Base-by-base conservation (phyloP, 352 stramenopile species). In the Phytophthora kernoviae region DNA sequence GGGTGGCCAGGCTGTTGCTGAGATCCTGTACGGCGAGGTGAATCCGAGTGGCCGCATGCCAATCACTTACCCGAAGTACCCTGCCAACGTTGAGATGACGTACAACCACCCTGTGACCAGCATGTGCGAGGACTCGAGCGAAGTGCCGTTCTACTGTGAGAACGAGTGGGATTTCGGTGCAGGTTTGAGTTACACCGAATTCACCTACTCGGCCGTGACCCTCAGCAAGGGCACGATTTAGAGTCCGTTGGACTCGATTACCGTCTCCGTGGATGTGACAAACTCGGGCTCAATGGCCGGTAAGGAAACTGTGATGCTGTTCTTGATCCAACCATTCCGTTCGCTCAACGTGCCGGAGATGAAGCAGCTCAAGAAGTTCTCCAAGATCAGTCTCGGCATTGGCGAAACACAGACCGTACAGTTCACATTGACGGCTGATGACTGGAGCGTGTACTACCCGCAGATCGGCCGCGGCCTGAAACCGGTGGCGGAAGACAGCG, bases 331-430 rank as follows among this genome's bases (percentile, higher is more conserved):
- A 50, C 72, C 77, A 37, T 75, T 72, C 34, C 79, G 76, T 20
- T 21, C 50, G 22, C 65, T 77, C 36, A 68, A 82, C 1, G 68
- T 88, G 30, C 79, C 82, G 4, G 81, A 90, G 45, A 70, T 84
- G 43, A 92, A 91, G 70, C 67, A 80, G 50, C 75, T 94, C 21
- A 81, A 84, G 50, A 76, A 78, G 42, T 92, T 91, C 53, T 44
- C 55, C 14, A 92, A 92, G 67, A 74, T 94, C 43, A 51, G 68
- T 1, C 63, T 91, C 26, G 41, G 33, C 10, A 20, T 48, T 6
- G 41, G 41, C 5, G 12, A 48, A 22, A 48, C 41, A 9, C 41
- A 53, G 22, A 51, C 40, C 22, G 62, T 75, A 6, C 12, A 45
- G 8, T 68, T 77, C 51, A 45, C 18, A 32, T 42, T 77, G 6